Evolutionary conservation across 1,284 basidiomycete species (phyloP).

Genomic region (Xanthoconium separans): DNA sequence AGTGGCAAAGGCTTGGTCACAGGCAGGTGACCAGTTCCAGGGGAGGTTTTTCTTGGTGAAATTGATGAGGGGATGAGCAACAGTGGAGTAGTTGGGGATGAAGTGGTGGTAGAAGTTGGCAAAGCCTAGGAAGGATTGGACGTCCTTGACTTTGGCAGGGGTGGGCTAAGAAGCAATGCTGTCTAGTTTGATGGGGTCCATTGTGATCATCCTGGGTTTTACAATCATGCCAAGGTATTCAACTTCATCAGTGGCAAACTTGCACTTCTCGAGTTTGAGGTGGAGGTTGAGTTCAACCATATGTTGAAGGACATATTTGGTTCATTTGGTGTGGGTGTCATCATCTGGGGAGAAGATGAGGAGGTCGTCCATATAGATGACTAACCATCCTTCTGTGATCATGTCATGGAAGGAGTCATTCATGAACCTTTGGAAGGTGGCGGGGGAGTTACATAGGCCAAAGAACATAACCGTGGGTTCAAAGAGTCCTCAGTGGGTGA

Average conservation of each 20-base stretch:
- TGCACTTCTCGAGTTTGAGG: constrained; percentile 40
- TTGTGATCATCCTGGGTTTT: too few relatives aligned
- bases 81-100: constrained; percentile 36
- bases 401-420: constrained; percentile 15
- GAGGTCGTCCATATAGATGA: constrained; percentile 27
- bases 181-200: constrained; percentile 35
- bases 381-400: constrained; percentile 2
- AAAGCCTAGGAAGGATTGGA: constrained; percentile 36
- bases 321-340: neutral
- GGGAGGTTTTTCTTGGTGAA: neutral
- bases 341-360: constrained; percentile 12
- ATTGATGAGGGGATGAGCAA: constrained; percentile 11
- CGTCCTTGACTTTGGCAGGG: constrained; percentile 29
- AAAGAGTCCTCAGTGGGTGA: neutral
- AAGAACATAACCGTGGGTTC: constrained; percentile 42
- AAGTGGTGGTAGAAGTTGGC: constrained; percentile 45
- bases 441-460: constrained; percentile 32
- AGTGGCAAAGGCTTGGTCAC: neutral
- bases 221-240: constrained; percentile 43
- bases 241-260: constrained; percentile 25
- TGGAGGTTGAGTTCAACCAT: constrained; percentile 31
- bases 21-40: neutral
- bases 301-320: constrained; percentile 27
- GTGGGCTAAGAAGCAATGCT: constrained; percentile 37
- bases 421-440: constrained; percentile 26